Conservation (phyloP, 169 alveolate species). For the Cryptosporidium bovis region DNA sequence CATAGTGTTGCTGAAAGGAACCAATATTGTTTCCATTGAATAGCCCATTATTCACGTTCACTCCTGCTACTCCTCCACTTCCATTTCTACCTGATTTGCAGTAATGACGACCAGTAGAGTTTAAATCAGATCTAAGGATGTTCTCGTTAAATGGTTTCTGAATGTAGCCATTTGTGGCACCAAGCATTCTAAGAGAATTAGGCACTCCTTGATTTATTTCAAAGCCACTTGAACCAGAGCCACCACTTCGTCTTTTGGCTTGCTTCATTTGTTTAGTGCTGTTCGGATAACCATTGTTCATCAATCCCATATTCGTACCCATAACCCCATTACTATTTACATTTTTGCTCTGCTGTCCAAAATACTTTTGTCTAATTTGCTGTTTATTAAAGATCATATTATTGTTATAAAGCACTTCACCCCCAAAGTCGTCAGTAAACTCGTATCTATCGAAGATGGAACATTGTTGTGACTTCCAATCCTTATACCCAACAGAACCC, state of each 20-base stretch:
- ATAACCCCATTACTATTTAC: too few relatives aligned
- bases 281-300: slow-evolving; percentile 8
- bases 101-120: neutral
- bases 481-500: slow-evolving; percentile 11
- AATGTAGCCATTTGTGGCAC: too few relatives aligned
- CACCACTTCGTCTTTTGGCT: slow-evolving; percentile 16
- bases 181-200: slow-evolving; percentile 10
- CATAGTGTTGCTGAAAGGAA: too few relatives aligned
- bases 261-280: slow-evolving; percentile 47
- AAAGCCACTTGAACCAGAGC: slow-evolving; percentile 7
- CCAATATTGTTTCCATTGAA: too few relatives aligned
- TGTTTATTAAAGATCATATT: slow-evolving; percentile 3
- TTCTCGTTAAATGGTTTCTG: too few relatives aligned
- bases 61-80: slow-evolving; percentile 9
- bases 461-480: slow-evolving; percentile 40
- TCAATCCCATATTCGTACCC: too few relatives aligned
- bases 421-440: slow-evolving; percentile 31
- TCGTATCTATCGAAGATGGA: slow-evolving; percentile 2
- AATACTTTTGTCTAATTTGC: slow-evolving; percentile 47
- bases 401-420: slow-evolving; percentile 27
- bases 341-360: slow-evolving; percentile 11
- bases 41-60: neutral
- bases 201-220: slow-evolving; percentile 10
- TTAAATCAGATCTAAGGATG: neutral
- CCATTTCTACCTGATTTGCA: slow-evolving; percentile 3